A percentile compares a stretch with the other conserved stretches of the same genome.
Evolutionary conservation across 345 rosid genomes (phyloP).

Genomic region (Gossypium turneri): DNA sequence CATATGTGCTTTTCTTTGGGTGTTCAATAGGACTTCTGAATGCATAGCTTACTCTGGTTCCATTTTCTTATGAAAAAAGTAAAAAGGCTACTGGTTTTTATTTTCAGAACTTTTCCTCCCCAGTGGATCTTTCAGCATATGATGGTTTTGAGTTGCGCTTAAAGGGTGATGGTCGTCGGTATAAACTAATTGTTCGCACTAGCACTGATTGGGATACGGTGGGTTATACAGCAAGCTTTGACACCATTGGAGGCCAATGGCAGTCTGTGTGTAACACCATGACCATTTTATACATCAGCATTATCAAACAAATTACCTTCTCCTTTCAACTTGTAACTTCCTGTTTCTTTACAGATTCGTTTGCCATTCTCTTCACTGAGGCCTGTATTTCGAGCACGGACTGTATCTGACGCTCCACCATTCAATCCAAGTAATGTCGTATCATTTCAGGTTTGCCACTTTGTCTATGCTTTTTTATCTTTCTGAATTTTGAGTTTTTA

Average conservation of each 20-base stretch:
- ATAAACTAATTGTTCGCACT: conserved; percentile 72
- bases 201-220: conserved; percentile 89
- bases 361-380: conserved; percentile 78
- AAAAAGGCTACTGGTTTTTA: conserved; percentile 2
- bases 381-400: conserved; percentile 83
- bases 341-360: conserved; percentile 41
- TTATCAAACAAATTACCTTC: background rate
- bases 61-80: conserved; percentile 8
- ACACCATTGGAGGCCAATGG: conserved; percentile 78
- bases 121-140: conserved; percentile 83
- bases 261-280: conserved; percentile 58
- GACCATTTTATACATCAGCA: background rate
- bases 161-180: conserved; percentile 84
- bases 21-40: background rate
- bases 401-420: conserved; percentile 69
- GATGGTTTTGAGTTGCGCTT: conserved; percentile 79
- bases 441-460: conserved; percentile 66
- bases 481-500: conserved; percentile 3
- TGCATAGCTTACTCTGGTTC: background rate
- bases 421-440: conserved; percentile 62
- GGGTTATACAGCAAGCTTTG: conserved; percentile 78
- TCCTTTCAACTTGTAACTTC: conserved; percentile 3
- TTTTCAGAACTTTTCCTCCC: conserved; percentile 66
- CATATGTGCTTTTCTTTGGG: background rate
- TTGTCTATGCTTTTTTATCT: background rate